phyloP scores from a whole-genome alignment of 345 rosid genomes.

The Dipteronia dyeriana region DNA sequence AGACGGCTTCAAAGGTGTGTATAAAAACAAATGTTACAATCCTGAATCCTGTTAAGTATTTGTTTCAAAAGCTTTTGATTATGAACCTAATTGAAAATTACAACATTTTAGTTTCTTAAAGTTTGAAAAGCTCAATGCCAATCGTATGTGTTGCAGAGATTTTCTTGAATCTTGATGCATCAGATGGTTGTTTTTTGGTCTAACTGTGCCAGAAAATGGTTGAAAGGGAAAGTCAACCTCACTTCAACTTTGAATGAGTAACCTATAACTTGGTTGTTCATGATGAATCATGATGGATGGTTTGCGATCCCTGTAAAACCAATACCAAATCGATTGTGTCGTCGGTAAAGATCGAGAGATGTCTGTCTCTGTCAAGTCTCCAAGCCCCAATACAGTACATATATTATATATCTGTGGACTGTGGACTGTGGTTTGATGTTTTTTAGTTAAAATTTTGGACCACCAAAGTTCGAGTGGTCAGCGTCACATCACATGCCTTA shows the following conservation, averaged over 20 bases:
- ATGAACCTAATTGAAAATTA: neutral
- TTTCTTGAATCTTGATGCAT: no score
- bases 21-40: slow-evolving; percentile 1
- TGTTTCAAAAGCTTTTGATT: neutral
- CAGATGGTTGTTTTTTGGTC: neutral
- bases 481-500: neutral
- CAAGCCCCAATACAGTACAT: no score
- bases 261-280: no score
- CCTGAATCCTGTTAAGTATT: neutral
- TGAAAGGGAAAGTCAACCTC: no score
- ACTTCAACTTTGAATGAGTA: no score
- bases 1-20: neutral
- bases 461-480: neutral
- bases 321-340: no score
- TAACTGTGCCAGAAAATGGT: neutral
- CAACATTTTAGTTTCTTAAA: neutral
- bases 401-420: no score
- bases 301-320: no score
- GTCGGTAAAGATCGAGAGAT: no score
- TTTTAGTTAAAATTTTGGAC: neutral
- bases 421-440: neutral
- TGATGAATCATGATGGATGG: no score
- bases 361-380: neutral
- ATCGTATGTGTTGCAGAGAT: neutral
- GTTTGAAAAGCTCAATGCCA: neutral